Conservation (phyloP, 1,139 yeast species). For the Candida glucosophila region DNA sequence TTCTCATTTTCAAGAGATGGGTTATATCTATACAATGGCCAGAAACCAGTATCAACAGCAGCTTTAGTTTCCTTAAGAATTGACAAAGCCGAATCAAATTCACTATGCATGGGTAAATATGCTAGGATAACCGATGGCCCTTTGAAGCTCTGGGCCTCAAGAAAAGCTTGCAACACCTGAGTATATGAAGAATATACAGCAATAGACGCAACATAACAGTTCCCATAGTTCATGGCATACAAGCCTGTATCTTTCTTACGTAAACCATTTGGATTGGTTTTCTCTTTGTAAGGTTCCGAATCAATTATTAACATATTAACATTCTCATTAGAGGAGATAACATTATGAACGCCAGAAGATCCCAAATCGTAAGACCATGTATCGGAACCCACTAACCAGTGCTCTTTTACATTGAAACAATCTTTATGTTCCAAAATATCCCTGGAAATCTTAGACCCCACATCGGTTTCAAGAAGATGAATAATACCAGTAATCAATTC, state of each 20-base stretch:
- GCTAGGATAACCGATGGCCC: slow-evolving; percentile 93
- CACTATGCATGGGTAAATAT: slow-evolving; percentile 69
- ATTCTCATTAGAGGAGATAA: slow-evolving; percentile 69
- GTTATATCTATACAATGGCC: slow-evolving; percentile 89
- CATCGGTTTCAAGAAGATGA: slow-evolving; percentile 33
- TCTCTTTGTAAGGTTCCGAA: slow-evolving; percentile 69
- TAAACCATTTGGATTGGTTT: slow-evolving; percentile 22
- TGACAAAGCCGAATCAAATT: slow-evolving; percentile 60
- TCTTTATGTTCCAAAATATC: slow-evolving; percentile 38
- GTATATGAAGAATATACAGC: slow-evolving; percentile 93
- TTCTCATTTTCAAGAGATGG: slow-evolving; percentile 45
- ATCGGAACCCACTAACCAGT: slow-evolving; percentile 91
- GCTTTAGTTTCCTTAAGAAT: slow-evolving; percentile 79
- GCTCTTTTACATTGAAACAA: slow-evolving; percentile 39
- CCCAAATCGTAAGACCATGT: slow-evolving; percentile 95
- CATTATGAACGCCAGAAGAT: slow-evolving; percentile 83
- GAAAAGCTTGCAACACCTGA: slow-evolving; percentile 79
- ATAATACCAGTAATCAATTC: slow-evolving; percentile 27
- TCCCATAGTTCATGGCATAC: slow-evolving; percentile 91
- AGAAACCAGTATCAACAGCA: slow-evolving; percentile 88
- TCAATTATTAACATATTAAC: slow-evolving; percentile 83
- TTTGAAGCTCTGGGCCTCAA: slow-evolving; percentile 78
- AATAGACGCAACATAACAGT: slow-evolving; percentile 87
- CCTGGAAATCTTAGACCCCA: slow-evolving; percentile 28
- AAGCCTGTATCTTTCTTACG: slow-evolving; percentile 92